Evolutionary conservation across 78 protist species (phyloP).

Genomic region (Dictyostelium firmibasis): DNA sequence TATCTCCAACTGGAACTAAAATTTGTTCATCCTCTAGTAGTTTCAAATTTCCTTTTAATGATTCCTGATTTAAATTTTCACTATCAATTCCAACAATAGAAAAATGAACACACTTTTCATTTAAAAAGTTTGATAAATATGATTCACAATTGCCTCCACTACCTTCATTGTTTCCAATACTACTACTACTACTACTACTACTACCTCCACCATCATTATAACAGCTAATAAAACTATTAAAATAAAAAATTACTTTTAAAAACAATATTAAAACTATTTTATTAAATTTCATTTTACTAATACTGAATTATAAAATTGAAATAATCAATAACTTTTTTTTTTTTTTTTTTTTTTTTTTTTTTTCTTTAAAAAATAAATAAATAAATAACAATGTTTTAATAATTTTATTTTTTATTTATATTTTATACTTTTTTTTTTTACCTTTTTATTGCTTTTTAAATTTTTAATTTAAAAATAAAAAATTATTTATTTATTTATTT

Average conservation of each 20-base stretch:
- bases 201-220: background rate
- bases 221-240: background rate
- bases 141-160: background rate
- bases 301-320: too few species aligned
- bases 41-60: background rate
- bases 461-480: too few species aligned
- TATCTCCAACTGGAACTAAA: background rate
- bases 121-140: background rate
- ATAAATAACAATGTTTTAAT: too few species aligned
- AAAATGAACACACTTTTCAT: background rate
- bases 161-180: background rate
- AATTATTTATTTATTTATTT: too few species aligned
- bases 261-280: background rate
- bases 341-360: too few species aligned
- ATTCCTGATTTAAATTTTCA: background rate
- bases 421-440: too few species aligned
- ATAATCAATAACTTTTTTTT: too few species aligned
- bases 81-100: background rate
- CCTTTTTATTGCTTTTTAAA: too few species aligned
- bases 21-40: background rate
- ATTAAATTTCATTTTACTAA: background rate
- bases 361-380: too few species aligned
- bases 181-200: background rate
- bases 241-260: background rate
- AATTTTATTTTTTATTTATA: too few species aligned